Conservation (phyloP, 345 rosid species). For the Microthlaspi erraticum region DNA sequence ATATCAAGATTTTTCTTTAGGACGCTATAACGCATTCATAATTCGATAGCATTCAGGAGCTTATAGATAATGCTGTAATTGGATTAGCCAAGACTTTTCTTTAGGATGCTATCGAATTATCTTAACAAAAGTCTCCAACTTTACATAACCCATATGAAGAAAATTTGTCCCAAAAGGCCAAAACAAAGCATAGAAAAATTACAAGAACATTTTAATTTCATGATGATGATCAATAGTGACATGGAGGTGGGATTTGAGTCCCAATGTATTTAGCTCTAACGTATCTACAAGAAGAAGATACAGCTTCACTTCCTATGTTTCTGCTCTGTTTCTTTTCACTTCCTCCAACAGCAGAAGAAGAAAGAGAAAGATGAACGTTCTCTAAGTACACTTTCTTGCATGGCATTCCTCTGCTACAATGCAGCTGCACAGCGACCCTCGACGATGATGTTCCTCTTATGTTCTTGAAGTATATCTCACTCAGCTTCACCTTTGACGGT, state of each 20-base stretch:
- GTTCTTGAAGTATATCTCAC: constrained; percentile 59
- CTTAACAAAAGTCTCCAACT: constrained; percentile 16
- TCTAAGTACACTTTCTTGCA: constrained; percentile 56
- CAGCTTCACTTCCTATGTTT: constrained; percentile 41
- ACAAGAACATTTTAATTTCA: constrained; percentile 19
- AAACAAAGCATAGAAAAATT: constrained; percentile 15
- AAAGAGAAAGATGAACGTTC: constrained; percentile 56
- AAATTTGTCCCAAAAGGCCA: constrained; percentile 17
- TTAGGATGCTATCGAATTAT: background rate
- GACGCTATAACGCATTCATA: too few relatives aligned
- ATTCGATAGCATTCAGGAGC: too few relatives aligned
- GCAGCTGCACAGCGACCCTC: constrained; percentile 48
- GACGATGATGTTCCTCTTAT: constrained; percentile 59
- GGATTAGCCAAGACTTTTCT: background rate
- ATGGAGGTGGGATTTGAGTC: constrained; percentile 62
- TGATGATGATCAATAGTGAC: constrained; percentile 36
- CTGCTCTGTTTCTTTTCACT: constrained; percentile 19
- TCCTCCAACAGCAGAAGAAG: constrained; percentile 32
- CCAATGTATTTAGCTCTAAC: constrained; percentile 61
- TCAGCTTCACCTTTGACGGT: constrained; percentile 58
- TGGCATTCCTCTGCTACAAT: constrained; percentile 60
- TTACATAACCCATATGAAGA: constrained; percentile 26
- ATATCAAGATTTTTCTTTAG: too few relatives aligned
- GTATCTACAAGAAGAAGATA: constrained; percentile 56
- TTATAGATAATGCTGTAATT: too few relatives aligned